Conservation (phyloP, 257 asterid genomes). For the Nicotiana tabacum region DNA sequence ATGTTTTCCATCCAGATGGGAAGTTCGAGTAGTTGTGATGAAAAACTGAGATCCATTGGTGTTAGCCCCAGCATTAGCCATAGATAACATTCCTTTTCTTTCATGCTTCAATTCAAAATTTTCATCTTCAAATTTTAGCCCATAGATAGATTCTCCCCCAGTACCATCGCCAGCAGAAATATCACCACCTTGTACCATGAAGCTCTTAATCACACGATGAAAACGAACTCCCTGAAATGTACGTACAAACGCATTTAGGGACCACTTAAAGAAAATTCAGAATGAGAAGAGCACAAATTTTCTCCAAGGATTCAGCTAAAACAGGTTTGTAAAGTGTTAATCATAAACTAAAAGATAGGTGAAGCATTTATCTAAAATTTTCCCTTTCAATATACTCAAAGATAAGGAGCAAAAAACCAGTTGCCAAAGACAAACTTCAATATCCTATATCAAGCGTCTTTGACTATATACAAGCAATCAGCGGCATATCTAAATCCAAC, state of each 20-base stretch:
- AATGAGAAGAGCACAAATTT: background rate
- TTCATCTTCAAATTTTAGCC: slow-evolving; percentile 84
- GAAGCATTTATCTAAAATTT: background rate
- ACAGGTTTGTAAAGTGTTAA: background rate
- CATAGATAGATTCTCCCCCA: slow-evolving; percentile 94
- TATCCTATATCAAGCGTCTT: background rate
- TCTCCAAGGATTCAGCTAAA: background rate
- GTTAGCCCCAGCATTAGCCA: slow-evolving; percentile 90
- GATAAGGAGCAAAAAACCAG: background rate
- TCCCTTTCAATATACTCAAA: background rate
- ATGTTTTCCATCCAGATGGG: slow-evolving; percentile 89
- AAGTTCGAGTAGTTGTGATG: slow-evolving; percentile 83
- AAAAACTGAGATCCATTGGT: slow-evolving; percentile 91
- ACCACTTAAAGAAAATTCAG: slow-evolving; percentile 6
- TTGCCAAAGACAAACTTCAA: background rate
- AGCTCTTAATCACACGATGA: slow-evolving; percentile 87
- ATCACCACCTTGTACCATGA: slow-evolving; percentile 98
- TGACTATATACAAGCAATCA: background rate
- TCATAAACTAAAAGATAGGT: background rate
- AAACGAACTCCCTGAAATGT: slow-evolving; percentile 58
- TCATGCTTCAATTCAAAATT: slow-evolving; percentile 82
- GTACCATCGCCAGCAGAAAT: slow-evolving; percentile 88
- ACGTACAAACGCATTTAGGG: slow-evolving; percentile 16
- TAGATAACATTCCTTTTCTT: slow-evolving; percentile 86
- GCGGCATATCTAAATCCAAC: background rate